phyloP scores from a whole-genome alignment of 2,329 filamentous ascomycete species.

The Neofusicoccum sp. region DNA sequence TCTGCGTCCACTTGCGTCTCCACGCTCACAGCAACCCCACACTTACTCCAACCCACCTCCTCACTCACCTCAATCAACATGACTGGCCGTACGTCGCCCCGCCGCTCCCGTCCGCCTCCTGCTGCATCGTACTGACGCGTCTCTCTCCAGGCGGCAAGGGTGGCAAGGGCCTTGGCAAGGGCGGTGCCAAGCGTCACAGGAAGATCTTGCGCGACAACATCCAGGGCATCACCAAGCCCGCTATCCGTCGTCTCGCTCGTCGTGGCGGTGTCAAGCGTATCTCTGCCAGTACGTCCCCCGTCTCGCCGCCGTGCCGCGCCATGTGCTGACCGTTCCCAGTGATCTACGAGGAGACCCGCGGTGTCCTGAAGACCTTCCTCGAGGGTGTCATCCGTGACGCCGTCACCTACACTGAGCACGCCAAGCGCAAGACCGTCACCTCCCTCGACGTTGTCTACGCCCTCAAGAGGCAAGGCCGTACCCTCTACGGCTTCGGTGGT shows the following conservation, averaged over 20 bases:
- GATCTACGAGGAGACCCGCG: constrained; percentile 78
- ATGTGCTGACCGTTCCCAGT: constrained; percentile 44
- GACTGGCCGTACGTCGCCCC: constrained; percentile 44
- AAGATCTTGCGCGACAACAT: constrained; percentile 58
- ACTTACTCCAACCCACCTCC: constrained; percentile 4
- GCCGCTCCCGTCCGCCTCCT: not conserved
- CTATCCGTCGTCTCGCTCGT: constrained; percentile 54
- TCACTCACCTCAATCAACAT: constrained; percentile 30
- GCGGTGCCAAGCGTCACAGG: constrained; percentile 54
- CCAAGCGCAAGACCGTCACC: constrained; percentile 77
- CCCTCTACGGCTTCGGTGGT: constrained; percentile 88
- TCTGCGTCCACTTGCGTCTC: not conserved
- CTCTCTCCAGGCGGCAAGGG: constrained; percentile 50
- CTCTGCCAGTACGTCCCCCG: constrained; percentile 45
- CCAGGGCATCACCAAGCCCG: constrained; percentile 56
- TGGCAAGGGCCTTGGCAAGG: constrained; percentile 56
- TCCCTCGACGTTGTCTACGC: constrained; percentile 64
- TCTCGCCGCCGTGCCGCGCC: not conserved
- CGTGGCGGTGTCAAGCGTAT: constrained; percentile 56
- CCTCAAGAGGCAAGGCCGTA: constrained; percentile 64
- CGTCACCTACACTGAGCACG: constrained; percentile 76
- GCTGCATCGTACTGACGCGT: constrained; percentile 28
- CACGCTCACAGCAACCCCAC: constrained; percentile 1
- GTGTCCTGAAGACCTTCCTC: constrained; percentile 76
- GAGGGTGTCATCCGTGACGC: constrained; percentile 74